Evolutionary conservation across 345 rosid species (phyloP).

Genomic region (Melastoma malabathricum): DNA sequence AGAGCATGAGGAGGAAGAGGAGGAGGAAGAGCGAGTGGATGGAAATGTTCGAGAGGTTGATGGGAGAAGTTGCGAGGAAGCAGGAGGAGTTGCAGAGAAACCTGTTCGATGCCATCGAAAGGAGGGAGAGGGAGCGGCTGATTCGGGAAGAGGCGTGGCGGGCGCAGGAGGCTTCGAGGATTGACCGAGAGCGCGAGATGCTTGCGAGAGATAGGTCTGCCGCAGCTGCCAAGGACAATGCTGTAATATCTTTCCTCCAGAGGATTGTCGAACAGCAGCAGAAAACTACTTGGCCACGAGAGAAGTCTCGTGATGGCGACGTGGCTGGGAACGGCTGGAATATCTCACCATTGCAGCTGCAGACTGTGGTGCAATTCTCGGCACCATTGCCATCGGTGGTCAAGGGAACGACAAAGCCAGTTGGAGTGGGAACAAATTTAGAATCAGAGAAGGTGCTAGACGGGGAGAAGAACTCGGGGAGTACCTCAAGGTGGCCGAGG

Average conservation of each 20-base stretch:
- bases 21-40: constrained; percentile 45
- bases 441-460: background rate
- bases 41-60: constrained; percentile 51
- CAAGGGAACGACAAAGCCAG: background rate
- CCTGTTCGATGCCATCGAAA: constrained; percentile 66
- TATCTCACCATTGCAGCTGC: background rate
- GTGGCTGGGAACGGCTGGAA: constrained; percentile 5
- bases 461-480: constrained; percentile 8
- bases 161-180: constrained; percentile 50
- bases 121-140: constrained; percentile 50
- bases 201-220: constrained; percentile 59
- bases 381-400: constrained; percentile 4
- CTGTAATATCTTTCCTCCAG: constrained; percentile 61
- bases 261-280: constrained; percentile 40
- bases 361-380: background rate
- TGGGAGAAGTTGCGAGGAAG: constrained; percentile 50
- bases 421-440: no score
- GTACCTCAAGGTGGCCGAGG: constrained; percentile 59
- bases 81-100: constrained; percentile 69
- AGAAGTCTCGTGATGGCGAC: constrained; percentile 3
- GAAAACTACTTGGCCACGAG: constrained; percentile 8
- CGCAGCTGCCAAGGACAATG: constrained; percentile 60
- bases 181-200: constrained; percentile 51
- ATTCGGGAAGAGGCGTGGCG: constrained; percentile 76
- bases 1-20: constrained; percentile 41